Conservation (phyloP, 2,329 filamentous ascomycete species). For the Juglanconis sp. region DNA sequence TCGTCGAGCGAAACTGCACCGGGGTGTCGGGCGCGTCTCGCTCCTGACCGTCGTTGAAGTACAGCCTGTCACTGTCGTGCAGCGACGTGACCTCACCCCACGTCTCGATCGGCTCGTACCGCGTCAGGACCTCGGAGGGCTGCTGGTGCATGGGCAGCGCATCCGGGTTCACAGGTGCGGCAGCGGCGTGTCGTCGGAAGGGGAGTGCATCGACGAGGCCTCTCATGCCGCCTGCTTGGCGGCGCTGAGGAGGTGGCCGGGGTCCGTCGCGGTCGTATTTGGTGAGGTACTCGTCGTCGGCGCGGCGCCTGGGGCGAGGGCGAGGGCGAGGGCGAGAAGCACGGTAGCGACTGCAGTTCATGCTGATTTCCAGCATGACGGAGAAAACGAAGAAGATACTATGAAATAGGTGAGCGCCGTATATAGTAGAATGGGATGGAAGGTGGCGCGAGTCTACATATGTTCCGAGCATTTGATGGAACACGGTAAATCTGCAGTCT, state of each 20-base stretch:
- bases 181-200: neutral
- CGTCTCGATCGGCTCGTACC: constrained; percentile 12
- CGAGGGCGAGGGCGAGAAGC: neutral
- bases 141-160: constrained; percentile 16
- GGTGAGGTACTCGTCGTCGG: constrained; percentile 16
- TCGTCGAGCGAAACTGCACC: constrained; percentile 15
- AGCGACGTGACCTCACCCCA: constrained; percentile 20
- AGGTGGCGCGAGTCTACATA: too few relatives aligned
- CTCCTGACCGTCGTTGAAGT: constrained; percentile 18
- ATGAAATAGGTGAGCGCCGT: neutral
- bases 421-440: too few relatives aligned
- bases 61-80: constrained; percentile 16
- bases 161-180: constrained; percentile 13
- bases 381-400: constrained; percentile 64
- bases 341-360: constrained; percentile 11
- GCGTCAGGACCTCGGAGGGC: constrained; percentile 12
- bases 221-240: neutral
- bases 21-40: constrained; percentile 9
- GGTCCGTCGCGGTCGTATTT: constrained; percentile 13
- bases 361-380: constrained; percentile 48
- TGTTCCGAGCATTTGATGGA: too few relatives aligned
- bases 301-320: constrained; percentile 14
- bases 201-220: constrained; percentile 2
- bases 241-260: constrained; percentile 13
- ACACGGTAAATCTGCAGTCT: too few relatives aligned